phyloP scores from a whole-genome alignment of 306 rosid species.

The Quercus alba region DNA sequence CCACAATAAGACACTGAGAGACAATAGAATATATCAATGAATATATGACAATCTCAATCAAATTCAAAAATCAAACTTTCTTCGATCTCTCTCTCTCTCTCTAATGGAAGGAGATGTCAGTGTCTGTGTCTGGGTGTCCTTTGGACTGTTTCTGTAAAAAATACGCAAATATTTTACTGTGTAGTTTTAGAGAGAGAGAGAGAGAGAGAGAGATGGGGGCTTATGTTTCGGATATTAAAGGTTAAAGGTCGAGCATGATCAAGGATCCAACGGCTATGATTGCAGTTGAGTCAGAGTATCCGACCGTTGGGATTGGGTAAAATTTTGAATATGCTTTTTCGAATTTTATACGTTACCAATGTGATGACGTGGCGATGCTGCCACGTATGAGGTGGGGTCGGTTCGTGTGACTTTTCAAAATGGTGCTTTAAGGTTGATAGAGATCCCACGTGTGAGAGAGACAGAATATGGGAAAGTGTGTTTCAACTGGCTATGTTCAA shows the following conservation, averaged over 20 bases:
- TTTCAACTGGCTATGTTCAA: background rate
- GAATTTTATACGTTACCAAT: slow-evolving; percentile 22
- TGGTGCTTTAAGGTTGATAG: background rate
- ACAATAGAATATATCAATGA: background rate
- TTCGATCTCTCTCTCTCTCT: slow-evolving; percentile 20
- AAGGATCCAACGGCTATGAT: slow-evolving; percentile 43
- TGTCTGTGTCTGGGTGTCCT: slow-evolving; percentile 37
- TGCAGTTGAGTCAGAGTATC: slow-evolving; percentile 26
- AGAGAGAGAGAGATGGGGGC: background rate
- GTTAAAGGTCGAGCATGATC: slow-evolving; percentile 38
- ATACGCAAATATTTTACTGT: slow-evolving; percentile 20
- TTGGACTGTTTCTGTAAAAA: slow-evolving; percentile 38
- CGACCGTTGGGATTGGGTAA: slow-evolving; percentile 66
- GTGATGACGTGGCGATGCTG: slow-evolving; percentile 30
- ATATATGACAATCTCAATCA: slow-evolving; percentile 17
- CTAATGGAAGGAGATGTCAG: slow-evolving; percentile 34
- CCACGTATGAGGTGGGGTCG: slow-evolving; percentile 48
- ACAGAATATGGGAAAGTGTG: slow-evolving; percentile 10
- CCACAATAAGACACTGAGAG: slow-evolving; percentile 28
- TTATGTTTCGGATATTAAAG: background rate
- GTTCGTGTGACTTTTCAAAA: slow-evolving; percentile 26
- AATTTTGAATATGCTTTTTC: slow-evolving; percentile 49
- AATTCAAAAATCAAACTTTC: slow-evolving; percentile 67
- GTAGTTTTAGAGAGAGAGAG: background rate
- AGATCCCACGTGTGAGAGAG: slow-evolving; percentile 52